Conservation (phyloP, 257 asterid species). For the Knoxia roxburghii region DNA sequence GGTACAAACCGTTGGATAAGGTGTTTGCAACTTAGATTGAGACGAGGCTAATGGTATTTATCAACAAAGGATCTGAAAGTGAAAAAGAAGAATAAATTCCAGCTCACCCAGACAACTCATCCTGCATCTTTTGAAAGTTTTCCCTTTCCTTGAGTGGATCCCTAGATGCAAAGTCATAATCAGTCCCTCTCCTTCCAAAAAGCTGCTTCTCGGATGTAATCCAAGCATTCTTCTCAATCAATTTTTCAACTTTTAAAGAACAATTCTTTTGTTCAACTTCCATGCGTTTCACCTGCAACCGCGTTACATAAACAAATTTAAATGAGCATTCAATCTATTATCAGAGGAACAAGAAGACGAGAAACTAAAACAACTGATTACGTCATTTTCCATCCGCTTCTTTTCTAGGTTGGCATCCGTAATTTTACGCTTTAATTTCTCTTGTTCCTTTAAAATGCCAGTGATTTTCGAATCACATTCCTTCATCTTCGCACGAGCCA, state of each 20-base stretch:
- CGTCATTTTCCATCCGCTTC: slow-evolving; percentile 96
- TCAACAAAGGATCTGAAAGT: background rate
- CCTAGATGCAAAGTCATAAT: slow-evolving; percentile 81
- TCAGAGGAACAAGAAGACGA: slow-evolving; percentile 8
- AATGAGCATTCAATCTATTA: slow-evolving; percentile 1
- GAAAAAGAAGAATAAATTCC: background rate
- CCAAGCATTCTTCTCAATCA: slow-evolving; percentile 91
- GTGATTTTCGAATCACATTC: slow-evolving; percentile 79
- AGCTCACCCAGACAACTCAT: slow-evolving; percentile 82
- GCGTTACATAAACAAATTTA: slow-evolving; percentile 8
- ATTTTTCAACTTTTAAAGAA: slow-evolving; percentile 70
- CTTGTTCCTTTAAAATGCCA: slow-evolving; percentile 71
- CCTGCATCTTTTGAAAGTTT: slow-evolving; percentile 69
- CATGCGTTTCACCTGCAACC: slow-evolving; percentile 72
- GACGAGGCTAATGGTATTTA: background rate
- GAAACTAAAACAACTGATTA: slow-evolving; percentile 16
- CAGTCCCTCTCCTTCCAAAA: slow-evolving; percentile 85
- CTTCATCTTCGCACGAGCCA: slow-evolving; percentile 72
- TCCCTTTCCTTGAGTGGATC: slow-evolving; percentile 69
- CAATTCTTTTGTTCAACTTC: slow-evolving; percentile 89
- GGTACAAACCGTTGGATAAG: slow-evolving; percentile 12
- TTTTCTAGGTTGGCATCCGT: slow-evolving; percentile 73
- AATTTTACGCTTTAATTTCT: slow-evolving; percentile 56
- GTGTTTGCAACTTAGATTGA: background rate
- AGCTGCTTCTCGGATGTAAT: slow-evolving; percentile 89